These are phyloP conservation scores for Ampelomyces quisqualis DNA, from an alignment of 2,329 filamentous ascomycete genomes.

Conservation along the genomic window DNA sequence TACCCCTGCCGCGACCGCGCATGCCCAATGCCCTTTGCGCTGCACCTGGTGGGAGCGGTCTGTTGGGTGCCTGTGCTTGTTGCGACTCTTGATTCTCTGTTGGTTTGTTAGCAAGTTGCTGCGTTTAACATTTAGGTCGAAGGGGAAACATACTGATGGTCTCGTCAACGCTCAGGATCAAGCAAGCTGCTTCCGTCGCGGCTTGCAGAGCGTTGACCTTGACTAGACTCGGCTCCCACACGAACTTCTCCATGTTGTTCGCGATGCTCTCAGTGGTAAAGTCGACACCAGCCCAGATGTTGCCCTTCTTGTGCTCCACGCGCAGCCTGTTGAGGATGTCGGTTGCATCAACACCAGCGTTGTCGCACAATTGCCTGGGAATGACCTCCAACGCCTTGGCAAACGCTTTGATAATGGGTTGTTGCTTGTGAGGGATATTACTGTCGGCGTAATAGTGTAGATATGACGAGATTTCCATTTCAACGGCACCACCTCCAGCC, in stretches of 20 bases:
- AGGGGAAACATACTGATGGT: constrained; percentile 71
- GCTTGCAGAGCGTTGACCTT: constrained; percentile 98
- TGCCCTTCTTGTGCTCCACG: constrained; percentile 92
- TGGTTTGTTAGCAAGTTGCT: constrained; percentile 18
- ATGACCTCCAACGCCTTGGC: constrained; percentile 97
- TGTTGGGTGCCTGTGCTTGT: constrained; percentile 75
- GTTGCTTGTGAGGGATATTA: constrained; percentile 92
- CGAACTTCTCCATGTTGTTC: constrained; percentile 93
- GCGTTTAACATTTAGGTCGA: not conserved
- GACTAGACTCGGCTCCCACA: constrained; percentile 95
- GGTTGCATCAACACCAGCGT: constrained; percentile 96
- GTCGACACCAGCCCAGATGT: constrained; percentile 93
- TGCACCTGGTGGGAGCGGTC: constrained; percentile 63
- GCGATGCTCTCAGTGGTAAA: constrained; percentile 88
- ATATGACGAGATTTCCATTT: constrained; percentile 97
- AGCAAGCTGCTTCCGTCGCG: constrained; percentile 88
- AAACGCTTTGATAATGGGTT: constrained; percentile 95
- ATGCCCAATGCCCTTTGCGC: constrained; percentile 86
- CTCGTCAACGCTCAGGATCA: constrained; percentile 96
- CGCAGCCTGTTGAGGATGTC: constrained; percentile 96
- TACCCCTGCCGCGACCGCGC: constrained; percentile 64
- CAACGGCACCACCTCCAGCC: constrained; percentile 86
- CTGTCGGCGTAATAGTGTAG: constrained; percentile 90
- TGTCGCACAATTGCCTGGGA: constrained; percentile 95
- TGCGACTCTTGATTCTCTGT: constrained; percentile 87